Conservation (phyloP, 768 basidiomycete genomes). For the Lactifluus piperatus region DNA sequence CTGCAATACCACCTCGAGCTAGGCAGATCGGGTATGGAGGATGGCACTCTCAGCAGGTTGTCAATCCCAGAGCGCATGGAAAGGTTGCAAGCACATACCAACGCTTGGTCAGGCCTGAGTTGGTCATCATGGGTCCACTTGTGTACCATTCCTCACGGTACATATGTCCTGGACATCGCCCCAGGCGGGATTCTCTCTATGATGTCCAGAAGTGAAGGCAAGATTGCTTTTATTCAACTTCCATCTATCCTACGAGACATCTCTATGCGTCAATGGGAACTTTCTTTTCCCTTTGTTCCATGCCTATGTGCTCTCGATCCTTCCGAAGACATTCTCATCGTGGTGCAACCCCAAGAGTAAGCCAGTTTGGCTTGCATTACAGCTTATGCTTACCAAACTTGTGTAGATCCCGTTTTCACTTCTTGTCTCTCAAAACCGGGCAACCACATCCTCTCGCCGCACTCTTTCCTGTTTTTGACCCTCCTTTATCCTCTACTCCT, state of each 20-base stretch:
- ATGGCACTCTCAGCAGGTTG: background rate
- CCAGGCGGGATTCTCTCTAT: conserved; percentile 4
- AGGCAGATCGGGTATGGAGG: background rate
- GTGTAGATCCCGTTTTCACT: background rate
- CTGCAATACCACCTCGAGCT: conserved; percentile 6
- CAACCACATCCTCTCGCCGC: conserved; percentile 6
- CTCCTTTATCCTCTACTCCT: background rate
- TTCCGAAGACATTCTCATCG: conserved; percentile 1
- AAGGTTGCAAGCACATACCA: background rate
- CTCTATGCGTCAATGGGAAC: conserved; percentile 1
- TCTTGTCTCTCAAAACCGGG: conserved; percentile 5
- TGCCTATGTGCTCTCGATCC: background rate
- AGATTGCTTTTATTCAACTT: background rate
- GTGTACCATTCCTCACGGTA: background rate
- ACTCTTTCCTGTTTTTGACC: background rate
- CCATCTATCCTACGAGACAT: conserved; percentile 1
- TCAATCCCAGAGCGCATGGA: conserved; percentile 3
- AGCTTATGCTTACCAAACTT: background rate
- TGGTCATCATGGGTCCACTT: conserved; percentile 1
- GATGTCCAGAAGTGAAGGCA: background rate
- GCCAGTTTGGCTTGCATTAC: background rate
- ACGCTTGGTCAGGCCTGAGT: background rate
- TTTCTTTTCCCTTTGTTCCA: background rate
- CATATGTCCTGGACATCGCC: background rate
- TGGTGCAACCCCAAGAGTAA: background rate